phyloP scores from a whole-genome alignment of 2,329 filamentous ascomycete species.

The Penicillium capsulatum region DNA sequence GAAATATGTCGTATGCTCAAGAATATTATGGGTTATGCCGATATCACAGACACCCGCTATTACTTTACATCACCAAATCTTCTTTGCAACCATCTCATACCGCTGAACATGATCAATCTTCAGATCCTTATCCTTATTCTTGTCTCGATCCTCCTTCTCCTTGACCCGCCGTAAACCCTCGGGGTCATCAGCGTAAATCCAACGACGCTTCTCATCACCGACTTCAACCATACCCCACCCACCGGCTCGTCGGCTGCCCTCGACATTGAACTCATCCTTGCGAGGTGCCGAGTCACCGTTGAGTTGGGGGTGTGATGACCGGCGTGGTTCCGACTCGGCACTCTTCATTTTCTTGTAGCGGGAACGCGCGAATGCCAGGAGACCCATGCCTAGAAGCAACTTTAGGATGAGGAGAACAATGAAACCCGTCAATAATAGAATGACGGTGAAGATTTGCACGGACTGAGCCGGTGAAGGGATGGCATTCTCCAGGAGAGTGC shows the following conservation, averaged over 20 bases:
- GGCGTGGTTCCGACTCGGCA: conserved; percentile 47
- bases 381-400: conserved; percentile 79
- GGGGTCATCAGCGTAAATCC: conserved; percentile 81
- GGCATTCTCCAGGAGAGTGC: conserved; percentile 39
- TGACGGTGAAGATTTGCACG: conserved; percentile 57
- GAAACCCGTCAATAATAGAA: conserved; percentile 81
- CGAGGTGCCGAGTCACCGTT: conserved; percentile 17
- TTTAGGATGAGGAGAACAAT: conserved; percentile 80
- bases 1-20: too few relatives aligned
- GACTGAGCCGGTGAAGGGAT: conserved; percentile 42
- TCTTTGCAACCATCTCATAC: conserved; percentile 94
- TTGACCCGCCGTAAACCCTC: conserved; percentile 63
- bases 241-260: conserved; percentile 71
- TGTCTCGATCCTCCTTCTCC: conserved; percentile 60
- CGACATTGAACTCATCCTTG: conserved; percentile 53
- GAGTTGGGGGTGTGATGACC: conserved; percentile 5
- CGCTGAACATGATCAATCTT: conserved; percentile 66
- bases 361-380: conserved; percentile 73
- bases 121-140: conserved; percentile 50
- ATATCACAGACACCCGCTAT: too few relatives aligned
- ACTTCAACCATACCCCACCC: conserved; percentile 84
- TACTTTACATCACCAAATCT: conserved; percentile 84
- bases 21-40: too few relatives aligned
- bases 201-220: conserved; percentile 76
- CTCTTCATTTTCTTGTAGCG: conserved; percentile 78